Base-by-base conservation (phyloP, 305 asterid species). In the Solanum hybrid region DNA sequence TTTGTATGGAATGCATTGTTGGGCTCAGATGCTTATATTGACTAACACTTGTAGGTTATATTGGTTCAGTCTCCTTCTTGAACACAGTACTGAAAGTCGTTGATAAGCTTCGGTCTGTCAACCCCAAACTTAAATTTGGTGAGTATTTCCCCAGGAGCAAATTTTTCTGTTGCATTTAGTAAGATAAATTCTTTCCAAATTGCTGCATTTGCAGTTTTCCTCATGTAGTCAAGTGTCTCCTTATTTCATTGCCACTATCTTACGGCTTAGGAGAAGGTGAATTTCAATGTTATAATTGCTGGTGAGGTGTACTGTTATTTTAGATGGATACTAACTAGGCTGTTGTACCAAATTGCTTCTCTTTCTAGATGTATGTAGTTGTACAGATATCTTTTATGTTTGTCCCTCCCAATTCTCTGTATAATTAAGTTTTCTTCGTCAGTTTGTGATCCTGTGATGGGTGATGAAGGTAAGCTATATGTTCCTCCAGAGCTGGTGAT, bases 391-490 rank as follows among this genome's bases (percentile, higher is more conserved):
- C 27, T 6, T 34, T 24, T 10, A 60, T 78, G 24, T 35, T 86
- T 86, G 26, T 64, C 35, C 17, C n/a, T 75, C 46, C 40, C 7
- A 66, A 71, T 22, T 89, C 88, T 82, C 42, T 77, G 80, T 73
- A 72, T 90, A 80, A 88, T 85, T 79, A 90, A 64, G 89, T 64
- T 89, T 64, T 91, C 85, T 88, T 94, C 91, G 85, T 87, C 95
- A 97, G 99, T 96, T 87, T 96, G 99, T 94, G 99, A 97, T 93
- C 99, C 99, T 71, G 98, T 97, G 88, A 92, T 97, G 94, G 99
- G 99, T 20, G 99, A 97, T 91, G 98, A 96, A 92, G 98, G 98
- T 92, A 97, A 94, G 93, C 97, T 96, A 90, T 97, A 97, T 90
- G 98, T 97, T 36, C 98, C 99, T 60, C 95, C 89, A 90, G 99